Conservation (phyloP, 805 yeast genomes). For the Monosporozyma servazzii region DNA sequence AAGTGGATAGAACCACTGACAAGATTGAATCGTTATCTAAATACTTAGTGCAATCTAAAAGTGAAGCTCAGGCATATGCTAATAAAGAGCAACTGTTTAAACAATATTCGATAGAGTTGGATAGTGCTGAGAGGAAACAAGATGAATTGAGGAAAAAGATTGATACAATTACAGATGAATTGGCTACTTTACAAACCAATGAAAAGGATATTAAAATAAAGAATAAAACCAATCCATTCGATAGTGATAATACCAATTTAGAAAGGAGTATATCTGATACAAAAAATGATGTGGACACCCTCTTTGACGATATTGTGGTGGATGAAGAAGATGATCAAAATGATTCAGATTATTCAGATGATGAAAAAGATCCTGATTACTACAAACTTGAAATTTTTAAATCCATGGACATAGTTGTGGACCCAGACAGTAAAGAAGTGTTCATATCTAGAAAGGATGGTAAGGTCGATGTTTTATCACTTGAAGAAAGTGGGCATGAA, state of each 20-base stretch:
- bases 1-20: neutral
- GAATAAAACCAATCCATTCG: neutral
- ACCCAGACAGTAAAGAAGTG: conserved; percentile 35
- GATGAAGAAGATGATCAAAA: conserved; percentile 1
- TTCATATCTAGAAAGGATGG: conserved; percentile 36
- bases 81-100: conserved; percentile 11
- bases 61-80: conserved; percentile 10
- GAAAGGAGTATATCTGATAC: neutral
- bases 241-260: neutral
- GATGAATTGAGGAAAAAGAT: neutral
- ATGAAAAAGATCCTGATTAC: conserved; percentile 13
- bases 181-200: neutral
- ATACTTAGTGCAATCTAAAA: conserved; percentile 9
- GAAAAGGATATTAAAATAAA: neutral
- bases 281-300: neutral
- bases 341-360: conserved; percentile 1
- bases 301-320: conserved; percentile 8
- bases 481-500: conserved; percentile 47
- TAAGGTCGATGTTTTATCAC: conserved; percentile 41
- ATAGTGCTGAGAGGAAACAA: conserved; percentile 6
- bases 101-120: conserved; percentile 19
- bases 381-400: conserved; percentile 52
- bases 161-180: neutral
- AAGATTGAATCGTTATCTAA: conserved; percentile 4
- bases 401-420: conserved; percentile 48